Evolutionary conservation across 495 filamentous ascomycete species (phyloP), one percentile per base, ranked within the genome.

Genomic region (Bombardia bombarda): DNA sequence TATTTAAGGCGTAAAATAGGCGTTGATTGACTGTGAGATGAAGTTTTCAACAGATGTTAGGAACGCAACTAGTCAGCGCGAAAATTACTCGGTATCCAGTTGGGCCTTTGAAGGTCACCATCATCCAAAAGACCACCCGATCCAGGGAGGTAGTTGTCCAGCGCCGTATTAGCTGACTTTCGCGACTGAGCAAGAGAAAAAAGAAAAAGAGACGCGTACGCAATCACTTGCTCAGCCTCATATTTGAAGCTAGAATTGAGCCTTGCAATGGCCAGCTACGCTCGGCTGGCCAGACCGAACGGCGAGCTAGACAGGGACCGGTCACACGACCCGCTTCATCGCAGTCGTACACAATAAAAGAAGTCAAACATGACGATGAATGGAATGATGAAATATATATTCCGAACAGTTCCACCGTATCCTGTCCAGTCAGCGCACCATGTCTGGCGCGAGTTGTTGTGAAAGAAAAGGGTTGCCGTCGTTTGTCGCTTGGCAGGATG

Each of bases 371-470:
- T 23, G 19, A 20, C 35, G 35, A 38, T n/a, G 35, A 20, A 38
- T 38, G 19, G 3, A 4, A 42, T 32, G 25, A 32, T 32, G 30
- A 32, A 16, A 16, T 26, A n/a, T 12, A 7, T 28, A 6, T 28
- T 6, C 25, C 25, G 25, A 6, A 12, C 22, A 42, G 40, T 19
- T 10, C n/a, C 16, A 22, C 38, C 49, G 55, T 57, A 57, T 46
- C 24, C 38, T 40, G 46, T 40, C 51, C 55, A 57, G 40, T 52
- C 45, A 52, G 25, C 38, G 17, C 17, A 17, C 16, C 23, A 31
- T 26, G n/a, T 14, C 10, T 5, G 13, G 3, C 14, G 12, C 13
- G 25, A 10, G 14, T 16, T 12, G 7, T 7, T 16, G 36, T 25
- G 12, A 16, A 13, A 14, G 22, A 21, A 12, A 41, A 7, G 18